A percentile compares a stretch with the other conserved stretches of the same genome.
Conservation (phyloP, 345 rosid species). For the Citrus medica region DNA sequence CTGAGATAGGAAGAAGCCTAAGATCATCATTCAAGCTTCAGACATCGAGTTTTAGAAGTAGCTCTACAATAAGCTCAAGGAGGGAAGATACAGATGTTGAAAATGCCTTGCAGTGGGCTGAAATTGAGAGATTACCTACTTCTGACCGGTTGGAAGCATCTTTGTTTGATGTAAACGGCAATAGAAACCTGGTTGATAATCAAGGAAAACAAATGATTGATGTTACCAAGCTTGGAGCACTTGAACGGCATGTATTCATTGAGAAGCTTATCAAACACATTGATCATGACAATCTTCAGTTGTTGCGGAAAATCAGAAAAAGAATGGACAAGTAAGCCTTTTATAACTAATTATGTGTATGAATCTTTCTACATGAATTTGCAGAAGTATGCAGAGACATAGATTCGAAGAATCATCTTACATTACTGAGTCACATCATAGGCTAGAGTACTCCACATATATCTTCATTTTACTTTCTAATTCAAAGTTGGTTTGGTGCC, state of each 20-base stretch:
- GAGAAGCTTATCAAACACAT: constrained; percentile 65
- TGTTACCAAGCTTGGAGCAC: constrained; percentile 54
- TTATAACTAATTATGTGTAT: neutral
- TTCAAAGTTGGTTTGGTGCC: neutral
- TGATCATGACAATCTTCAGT: constrained; percentile 59
- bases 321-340: constrained; percentile 51
- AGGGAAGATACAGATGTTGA: constrained; percentile 35
- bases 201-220: constrained; percentile 40
- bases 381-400: neutral
- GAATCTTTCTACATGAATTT: neutral
- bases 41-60: constrained; percentile 43
- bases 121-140: constrained; percentile 68
- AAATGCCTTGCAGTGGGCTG: constrained; percentile 57
- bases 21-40: constrained; percentile 51
- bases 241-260: constrained; percentile 48
- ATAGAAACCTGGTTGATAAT: constrained; percentile 8
- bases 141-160: constrained; percentile 52
- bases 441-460: neutral
- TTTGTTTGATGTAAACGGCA: constrained; percentile 31
- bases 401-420: too few relatives aligned
- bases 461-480: neutral
- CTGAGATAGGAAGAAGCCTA: constrained; percentile 63
- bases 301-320: constrained; percentile 43
- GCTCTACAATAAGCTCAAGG: constrained; percentile 22
- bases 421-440: too few relatives aligned